Conservation (phyloP, 768 basidiomycete species). For the Tylopilus subfusipes region DNA sequence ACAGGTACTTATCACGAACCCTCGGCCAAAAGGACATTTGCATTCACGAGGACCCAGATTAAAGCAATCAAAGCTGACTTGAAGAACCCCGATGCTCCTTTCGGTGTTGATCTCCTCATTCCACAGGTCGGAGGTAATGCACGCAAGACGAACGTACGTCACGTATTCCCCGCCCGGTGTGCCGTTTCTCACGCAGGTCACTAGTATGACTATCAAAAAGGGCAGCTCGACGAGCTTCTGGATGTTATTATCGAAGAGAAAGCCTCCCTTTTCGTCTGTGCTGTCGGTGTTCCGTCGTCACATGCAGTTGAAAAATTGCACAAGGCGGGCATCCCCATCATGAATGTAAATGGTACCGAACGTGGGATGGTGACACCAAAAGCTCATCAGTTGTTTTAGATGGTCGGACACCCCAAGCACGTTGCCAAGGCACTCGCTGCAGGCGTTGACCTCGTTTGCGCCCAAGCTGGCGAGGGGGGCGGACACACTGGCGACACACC, state of each 20-base stretch:
- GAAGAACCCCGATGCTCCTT: conserved; percentile 72
- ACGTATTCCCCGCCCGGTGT: neutral
- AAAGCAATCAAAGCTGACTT: conserved; percentile 68
- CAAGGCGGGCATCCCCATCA: conserved; percentile 77
- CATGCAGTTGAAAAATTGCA: conserved; percentile 79
- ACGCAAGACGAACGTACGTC: conserved; percentile 81
- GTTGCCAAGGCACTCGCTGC: conserved; percentile 74
- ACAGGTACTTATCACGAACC: conserved; percentile 54
- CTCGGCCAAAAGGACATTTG: neutral
- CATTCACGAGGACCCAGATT: conserved; percentile 45
- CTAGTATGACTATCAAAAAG: conserved; percentile 87
- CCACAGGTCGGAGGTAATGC: conserved; percentile 86
- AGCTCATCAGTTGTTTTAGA: conserved; percentile 34
- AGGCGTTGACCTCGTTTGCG: conserved; percentile 91
- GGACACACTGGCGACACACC: conserved; percentile 85
- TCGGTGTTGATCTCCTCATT: conserved; percentile 87
- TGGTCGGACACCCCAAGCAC: conserved; percentile 95
- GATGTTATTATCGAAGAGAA: conserved; percentile 93
- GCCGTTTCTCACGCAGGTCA: neutral
- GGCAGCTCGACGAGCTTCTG: conserved; percentile 77
- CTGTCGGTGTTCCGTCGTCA: conserved; percentile 82
- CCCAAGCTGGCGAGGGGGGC: conserved; percentile 90
- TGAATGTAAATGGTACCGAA: conserved; percentile 56
- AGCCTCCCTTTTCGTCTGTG: conserved; percentile 84
- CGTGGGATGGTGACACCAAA: neutral